These are phyloP conservation scores for Silene latifolia DNA, from an alignment of 148 eudicot species.

Conservation along the genomic window DNA sequence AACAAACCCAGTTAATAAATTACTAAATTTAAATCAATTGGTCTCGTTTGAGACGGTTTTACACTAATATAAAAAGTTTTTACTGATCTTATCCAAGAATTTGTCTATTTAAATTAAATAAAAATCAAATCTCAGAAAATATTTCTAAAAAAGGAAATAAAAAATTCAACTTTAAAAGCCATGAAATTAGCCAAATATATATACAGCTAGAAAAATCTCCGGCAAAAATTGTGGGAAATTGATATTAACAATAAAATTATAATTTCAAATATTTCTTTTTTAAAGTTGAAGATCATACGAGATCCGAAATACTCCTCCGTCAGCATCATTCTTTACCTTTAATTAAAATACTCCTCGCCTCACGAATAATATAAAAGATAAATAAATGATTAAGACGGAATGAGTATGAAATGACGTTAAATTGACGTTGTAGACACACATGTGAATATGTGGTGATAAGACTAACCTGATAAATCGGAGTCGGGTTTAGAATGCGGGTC, in stretches of 20 bases:
- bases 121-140: too few species aligned
- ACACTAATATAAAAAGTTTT: too few species aligned
- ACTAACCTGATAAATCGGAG: slow-evolving; percentile 52
- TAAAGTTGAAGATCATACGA: neutral
- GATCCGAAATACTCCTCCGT: neutral
- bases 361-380: too few species aligned
- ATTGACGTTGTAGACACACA: too few species aligned
- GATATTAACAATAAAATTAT: neutral
- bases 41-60: too few species aligned
- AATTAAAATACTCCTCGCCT: too few species aligned
- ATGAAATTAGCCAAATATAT: neutral
- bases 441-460: too few species aligned
- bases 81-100: too few species aligned
- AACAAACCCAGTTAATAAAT: neutral
- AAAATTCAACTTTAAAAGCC: neutral
- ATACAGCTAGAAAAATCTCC: neutral
- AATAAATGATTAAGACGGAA: neutral
- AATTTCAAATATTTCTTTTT: too few species aligned
- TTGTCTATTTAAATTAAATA: too few species aligned
- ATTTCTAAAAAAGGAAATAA: neutral
- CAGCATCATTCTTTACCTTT: too few species aligned
- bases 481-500: slow-evolving; percentile 34
- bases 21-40: neutral
- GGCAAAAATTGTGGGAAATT: neutral
- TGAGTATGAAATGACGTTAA: neutral